Conservation (phyloP, 1,284 basidiomycete genomes). For the Pyrrhoderma noxium region DNA sequence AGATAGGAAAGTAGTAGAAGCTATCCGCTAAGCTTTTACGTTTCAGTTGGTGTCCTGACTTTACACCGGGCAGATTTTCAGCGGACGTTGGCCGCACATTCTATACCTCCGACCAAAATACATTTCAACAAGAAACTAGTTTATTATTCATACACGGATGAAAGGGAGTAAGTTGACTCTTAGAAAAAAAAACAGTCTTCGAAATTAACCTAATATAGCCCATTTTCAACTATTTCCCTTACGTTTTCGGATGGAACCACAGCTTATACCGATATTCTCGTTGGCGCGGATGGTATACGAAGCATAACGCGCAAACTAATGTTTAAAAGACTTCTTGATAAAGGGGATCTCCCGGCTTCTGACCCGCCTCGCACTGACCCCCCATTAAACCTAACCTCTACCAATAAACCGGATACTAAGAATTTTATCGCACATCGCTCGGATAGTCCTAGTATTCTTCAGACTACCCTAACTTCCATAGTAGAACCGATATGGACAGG, state of each 20-base stretch:
- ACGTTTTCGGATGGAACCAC: constrained; percentile 18
- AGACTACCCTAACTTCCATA: constrained; percentile 1
- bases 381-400: background rate
- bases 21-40: no score
- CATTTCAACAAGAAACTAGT: constrained; percentile 14
- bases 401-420: background rate
- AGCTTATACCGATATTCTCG: constrained; percentile 16
- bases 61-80: constrained; percentile 17
- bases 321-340: background rate
- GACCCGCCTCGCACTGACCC: no score
- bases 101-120: constrained; percentile 3
- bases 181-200: background rate
- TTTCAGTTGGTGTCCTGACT: constrained; percentile 15
- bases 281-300: constrained; percentile 20
- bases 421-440: no score
- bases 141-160: constrained; percentile 6
- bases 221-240: constrained; percentile 3
- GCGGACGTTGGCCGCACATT: constrained; percentile 6
- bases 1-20: background rate
- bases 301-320: constrained; percentile 14
- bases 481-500: constrained; percentile 20
- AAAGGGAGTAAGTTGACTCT: constrained; percentile 7
- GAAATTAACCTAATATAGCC: background rate
- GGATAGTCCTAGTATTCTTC: background rate
- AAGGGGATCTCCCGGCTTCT: background rate